Evolutionary conservation across 345 rosid species (phyloP).

Genomic region (Crucihimalaya himalaica): DNA sequence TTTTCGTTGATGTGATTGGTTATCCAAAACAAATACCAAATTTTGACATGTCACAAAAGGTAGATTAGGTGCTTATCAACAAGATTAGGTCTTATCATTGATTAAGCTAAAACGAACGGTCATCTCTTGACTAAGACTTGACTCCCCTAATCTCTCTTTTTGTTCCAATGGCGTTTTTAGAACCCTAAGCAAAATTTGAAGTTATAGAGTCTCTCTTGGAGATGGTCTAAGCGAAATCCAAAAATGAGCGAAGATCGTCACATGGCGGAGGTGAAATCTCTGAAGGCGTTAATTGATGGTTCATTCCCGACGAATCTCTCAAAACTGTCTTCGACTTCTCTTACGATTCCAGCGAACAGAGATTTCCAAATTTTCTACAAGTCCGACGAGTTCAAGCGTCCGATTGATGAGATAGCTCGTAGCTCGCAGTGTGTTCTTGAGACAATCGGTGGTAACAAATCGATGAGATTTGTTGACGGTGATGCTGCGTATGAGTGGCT

Average conservation of each 20-base stretch:
- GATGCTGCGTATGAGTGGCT: conserved; percentile 67
- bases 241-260: not conserved
- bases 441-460: conserved; percentile 49
- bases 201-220: no score
- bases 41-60: not conserved
- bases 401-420: conserved; percentile 44
- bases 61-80: not conserved
- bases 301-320: conserved; percentile 52
- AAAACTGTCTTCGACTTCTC: conserved; percentile 50
- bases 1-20: no score
- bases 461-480: conserved; percentile 33
- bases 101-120: not conserved
- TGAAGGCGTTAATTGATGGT: conserved; percentile 41
- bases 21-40: not conserved
- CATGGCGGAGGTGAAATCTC: conserved; percentile 32
- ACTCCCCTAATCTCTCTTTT: no score
- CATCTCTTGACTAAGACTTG: not conserved
- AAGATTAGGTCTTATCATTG: not conserved
- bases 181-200: conserved; percentile 24
- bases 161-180: not conserved
- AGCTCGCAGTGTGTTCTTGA: conserved; percentile 54
- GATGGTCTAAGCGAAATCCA: conserved; percentile 2
- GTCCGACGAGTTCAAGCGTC: conserved; percentile 63
- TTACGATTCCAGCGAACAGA: conserved; percentile 51
- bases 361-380: conserved; percentile 72